Base-by-base conservation (phyloP, 768 basidiomycete species). In the Mycena galopus region DNA sequence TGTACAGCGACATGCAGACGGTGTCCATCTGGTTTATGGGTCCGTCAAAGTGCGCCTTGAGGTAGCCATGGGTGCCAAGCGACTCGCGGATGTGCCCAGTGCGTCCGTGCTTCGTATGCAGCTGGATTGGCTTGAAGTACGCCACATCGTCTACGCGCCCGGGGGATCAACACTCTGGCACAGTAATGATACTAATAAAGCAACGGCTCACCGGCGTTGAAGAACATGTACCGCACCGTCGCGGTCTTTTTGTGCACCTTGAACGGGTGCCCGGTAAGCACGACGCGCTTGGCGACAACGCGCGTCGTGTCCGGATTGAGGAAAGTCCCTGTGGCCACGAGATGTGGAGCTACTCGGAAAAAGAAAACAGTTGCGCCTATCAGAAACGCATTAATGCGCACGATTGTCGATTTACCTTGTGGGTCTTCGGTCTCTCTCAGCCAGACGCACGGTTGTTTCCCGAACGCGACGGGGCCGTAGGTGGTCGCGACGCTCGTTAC, bases 201-300 rank as follows among this genome's bases (percentile, higher is more conserved):
- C 53, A 33, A 50, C n/a, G 21, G 71, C 87, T 33, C 75, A 94
- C 93, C 93, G 47, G 92, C 77, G 81, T 97, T 93, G 88, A 99
- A 99, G 86, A 99, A 99, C 95, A 99, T 95, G 86, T 98, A 99
- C 66, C 97, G 92, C 76, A 99, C 92, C 8, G 97, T 99, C 3
- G 97, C 97, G 7, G 95, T 96, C 86, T 96, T 96, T 80, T 96
- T 96, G 87, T 99, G 97, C 2, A 98, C 92, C 78, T 96, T 97
- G 90, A 96, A 94, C 1, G 97, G 97, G 82, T 98, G 96, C 0
- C 97, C 97, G 3, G 97, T 96, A 53, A 99, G 87, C 73, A 98
- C 88, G 81, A 97, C 90, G n/a, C 97, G 92, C 82, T 99, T 99
- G 55, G 96, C 92, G 71, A 96, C 88, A 79, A 98, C 88, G 27